phyloP scores from a whole-genome alignment of 2,329 filamentous ascomycete genomes.

The Metarhizium brunneum region DNA sequence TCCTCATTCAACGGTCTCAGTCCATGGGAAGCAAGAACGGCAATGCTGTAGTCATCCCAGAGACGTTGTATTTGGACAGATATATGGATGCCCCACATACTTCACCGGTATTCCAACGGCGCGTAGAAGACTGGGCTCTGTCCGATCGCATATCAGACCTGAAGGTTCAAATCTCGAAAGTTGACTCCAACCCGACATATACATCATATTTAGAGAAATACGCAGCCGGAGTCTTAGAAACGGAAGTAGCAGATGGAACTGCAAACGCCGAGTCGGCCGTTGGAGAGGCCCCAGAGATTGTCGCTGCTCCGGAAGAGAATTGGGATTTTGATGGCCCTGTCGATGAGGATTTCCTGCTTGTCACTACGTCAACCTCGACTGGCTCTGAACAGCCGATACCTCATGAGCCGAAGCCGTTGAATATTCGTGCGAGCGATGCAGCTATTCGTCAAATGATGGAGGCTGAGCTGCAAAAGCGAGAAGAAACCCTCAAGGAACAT shows the following conservation, averaged over 20 bases:
- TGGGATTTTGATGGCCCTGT: constrained; percentile 30
- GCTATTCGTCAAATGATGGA: constrained; percentile 34
- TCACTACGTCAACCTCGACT: constrained; percentile 11
- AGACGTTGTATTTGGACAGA: constrained; percentile 76
- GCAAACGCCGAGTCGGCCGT: background rate
- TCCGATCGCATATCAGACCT: constrained; percentile 53
- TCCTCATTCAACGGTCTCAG: constrained; percentile 78
- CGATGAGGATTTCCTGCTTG: constrained; percentile 25
- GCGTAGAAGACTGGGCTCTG: constrained; percentile 66
- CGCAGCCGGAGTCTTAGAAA: constrained; percentile 15
- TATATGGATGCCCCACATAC: constrained; percentile 64
- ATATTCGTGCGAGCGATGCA: constrained; percentile 15
- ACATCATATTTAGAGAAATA: constrained; percentile 19
- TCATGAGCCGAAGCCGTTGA: constrained; percentile 10
- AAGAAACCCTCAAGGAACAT: constrained; percentile 17
- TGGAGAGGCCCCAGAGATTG: background rate
- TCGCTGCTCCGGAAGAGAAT: constrained; percentile 14
- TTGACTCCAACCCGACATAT: constrained; percentile 16
- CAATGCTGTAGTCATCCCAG: constrained; percentile 68
- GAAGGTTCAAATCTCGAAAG: constrained; percentile 27
- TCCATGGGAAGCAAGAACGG: constrained; percentile 68
- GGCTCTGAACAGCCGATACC: background rate
- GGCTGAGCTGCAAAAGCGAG: constrained; percentile 26
- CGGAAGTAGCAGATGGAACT: background rate
- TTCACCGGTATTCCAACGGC: constrained; percentile 51